phyloP scores from a whole-genome alignment of 1,284 basidiomycete genomes.

The Erythrobasidium hasegawianum region DNA sequence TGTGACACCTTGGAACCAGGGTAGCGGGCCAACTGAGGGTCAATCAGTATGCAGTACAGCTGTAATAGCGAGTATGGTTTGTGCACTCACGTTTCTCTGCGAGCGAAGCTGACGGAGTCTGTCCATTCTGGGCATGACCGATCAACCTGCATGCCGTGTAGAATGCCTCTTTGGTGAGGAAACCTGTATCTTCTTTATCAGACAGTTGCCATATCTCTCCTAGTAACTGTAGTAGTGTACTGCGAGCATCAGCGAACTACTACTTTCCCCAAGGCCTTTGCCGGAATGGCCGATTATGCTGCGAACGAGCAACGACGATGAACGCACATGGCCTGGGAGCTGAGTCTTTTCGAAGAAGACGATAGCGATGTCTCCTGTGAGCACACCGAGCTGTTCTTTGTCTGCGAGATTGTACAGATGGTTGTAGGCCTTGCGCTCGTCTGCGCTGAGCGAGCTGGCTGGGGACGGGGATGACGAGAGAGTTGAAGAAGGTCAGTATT shows the following conservation, averaged over 20 bases:
- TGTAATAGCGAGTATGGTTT: not conserved
- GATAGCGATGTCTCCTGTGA: constrained; percentile 46
- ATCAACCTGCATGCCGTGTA: constrained; percentile 83
- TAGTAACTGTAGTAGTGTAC: too few relatives aligned
- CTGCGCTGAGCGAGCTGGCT: constrained; percentile 28
- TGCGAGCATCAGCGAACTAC: too few relatives aligned
- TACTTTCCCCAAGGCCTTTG: too few relatives aligned
- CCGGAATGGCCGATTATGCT: too few relatives aligned
- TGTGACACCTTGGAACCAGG: constrained; percentile 69
- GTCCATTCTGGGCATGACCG: constrained; percentile 86
- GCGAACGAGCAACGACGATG: too few relatives aligned
- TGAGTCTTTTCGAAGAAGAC: constrained; percentile 45
- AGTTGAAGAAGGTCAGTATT: constrained; percentile 9
- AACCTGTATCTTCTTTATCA: constrained; percentile 89
- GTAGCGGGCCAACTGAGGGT: constrained; percentile 71
- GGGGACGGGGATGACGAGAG: not conserved
- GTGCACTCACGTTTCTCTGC: constrained; percentile 50
- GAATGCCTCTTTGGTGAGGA: constrained; percentile 78
- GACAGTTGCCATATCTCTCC: constrained; percentile 92
- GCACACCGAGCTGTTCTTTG: constrained; percentile 43
- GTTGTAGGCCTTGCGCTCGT: constrained; percentile 28
- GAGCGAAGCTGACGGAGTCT: constrained; percentile 61
- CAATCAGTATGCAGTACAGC: too few relatives aligned
- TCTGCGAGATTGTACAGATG: constrained; percentile 39
- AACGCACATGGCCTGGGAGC: constrained; percentile 33